Evolutionary conservation across 2,329 filamentous ascomycete species (phyloP), one percentile per base, ranked within the genome.

Genomic region (Venturia asperata): DNA sequence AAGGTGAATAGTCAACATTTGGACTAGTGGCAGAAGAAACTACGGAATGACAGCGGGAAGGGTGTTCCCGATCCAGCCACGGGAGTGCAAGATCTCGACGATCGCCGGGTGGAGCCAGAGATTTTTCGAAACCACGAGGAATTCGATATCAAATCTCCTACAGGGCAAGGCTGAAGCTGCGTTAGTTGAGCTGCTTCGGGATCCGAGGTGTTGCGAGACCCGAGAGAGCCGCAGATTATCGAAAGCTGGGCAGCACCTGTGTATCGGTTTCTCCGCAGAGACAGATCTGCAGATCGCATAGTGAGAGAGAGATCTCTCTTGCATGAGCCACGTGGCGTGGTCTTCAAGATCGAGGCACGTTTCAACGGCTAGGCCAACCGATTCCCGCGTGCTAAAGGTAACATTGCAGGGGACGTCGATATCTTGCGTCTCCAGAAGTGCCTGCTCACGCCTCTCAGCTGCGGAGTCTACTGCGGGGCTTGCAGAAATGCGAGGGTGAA

Each of bases 1-100:
- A 17, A 56, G 27, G 19, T 58, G 13, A 5, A 58, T 21, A 11
- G 24, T 37, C 52, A 37, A 10, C 9, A 4, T 37, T 11, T 5
- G 30, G 52, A 58, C 52, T 58, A 37, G 52, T 37, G n/a, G 5
- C 30, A 58, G 27, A 58, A 58, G 52, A 37, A 37, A 58, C 6
- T 37, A 58, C 52, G 30, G 52, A 37, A 37, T 58, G 30, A 58
- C 27, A 58, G 52, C 52, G 52, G 52, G 52, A 58, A 58, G 52
- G 52, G 17, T 56, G 30, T 27, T 37, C 49, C 49, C 49, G 49
- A 58, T 58, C 30, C 52, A 58, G 52, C 52, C 15, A 58, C 30
- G 52, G 30, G 52, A 58, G 27, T 27, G 27, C 52, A 58, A 58
- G 30, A 58, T 58, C 19, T 37, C 52, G 17, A 37, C 52, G 52